Evolutionary conservation across 306 rosid genomes (phyloP).

Genomic region (Cucumis cinereus): DNA sequence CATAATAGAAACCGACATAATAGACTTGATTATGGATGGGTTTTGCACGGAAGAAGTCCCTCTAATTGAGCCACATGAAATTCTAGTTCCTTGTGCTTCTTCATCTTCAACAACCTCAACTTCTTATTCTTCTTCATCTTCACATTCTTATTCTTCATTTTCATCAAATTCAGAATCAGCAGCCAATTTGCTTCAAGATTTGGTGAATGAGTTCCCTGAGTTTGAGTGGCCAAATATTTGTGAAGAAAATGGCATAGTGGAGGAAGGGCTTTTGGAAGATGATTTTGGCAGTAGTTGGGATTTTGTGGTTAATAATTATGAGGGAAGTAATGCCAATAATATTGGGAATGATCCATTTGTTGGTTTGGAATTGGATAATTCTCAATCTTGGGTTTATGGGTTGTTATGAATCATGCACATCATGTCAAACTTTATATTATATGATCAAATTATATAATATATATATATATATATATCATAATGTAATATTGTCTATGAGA

Average conservation of each 20-base stretch:
- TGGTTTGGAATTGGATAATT: neutral
- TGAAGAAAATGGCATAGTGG: neutral
- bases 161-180: neutral
- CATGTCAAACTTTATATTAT: neutral
- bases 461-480: too few species aligned
- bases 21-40: neutral
- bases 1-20: neutral
- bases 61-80: neutral
- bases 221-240: neutral
- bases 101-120: neutral
- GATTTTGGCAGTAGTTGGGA: neutral
- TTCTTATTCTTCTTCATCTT: neutral
- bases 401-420: neutral
- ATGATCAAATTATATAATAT: neutral
- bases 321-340: neutral
- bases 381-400: neutral
- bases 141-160: neutral
- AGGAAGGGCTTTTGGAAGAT: neutral
- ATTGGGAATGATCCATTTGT: neutral
- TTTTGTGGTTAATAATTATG: neutral
- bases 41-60: conserved; percentile 10
- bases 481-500: neutral
- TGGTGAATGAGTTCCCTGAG: conserved; percentile 1
- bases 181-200: conserved; percentile 3
- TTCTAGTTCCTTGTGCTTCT: neutral